Evolutionary conservation across 768 basidiomycete species (phyloP), one percentile per base, ranked within the genome.

Genomic region (Suillus lakei): DNA sequence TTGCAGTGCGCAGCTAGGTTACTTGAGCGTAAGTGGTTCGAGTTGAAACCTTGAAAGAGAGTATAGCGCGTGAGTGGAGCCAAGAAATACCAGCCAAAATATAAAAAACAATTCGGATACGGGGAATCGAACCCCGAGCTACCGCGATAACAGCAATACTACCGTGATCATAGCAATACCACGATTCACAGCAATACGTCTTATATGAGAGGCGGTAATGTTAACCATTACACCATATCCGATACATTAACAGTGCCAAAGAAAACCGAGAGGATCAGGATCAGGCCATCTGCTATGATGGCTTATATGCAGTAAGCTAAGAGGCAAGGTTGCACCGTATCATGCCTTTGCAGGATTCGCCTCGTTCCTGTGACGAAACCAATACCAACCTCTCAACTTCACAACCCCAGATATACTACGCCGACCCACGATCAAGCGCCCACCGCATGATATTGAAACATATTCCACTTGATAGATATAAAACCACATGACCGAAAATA

Each of bases 91-190:
- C n/a, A 46, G 44, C 4, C 46, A 48, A 48, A 48, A 48, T 15
- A 50, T 6, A 6, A 46, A 50, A 50, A 8, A 28, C 15, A 70
- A 50, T 81, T 83, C 81, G 78, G 82, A 77, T 82, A 84, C 82
- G 81, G 82, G 82, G 82, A 83, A 81, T 83, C 82, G 82, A 84
- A 83, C 81, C 82, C 82, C 82, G 82, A 83, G 82, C 82, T 83
- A 79, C 82, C 82, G 83, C 83, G 76, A 6, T 23, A 4, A 4
- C 3, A 44, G n/a, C 6, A 6, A 16, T 10, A n/a, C n/a, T n/a
- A n/a, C n/a, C n/a, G n/a, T n/a, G n/a, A n/a, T n/a, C n/a, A n/a
- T n/a, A n/a, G n/a, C n/a, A n/a, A n/a, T n/a, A n/a, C n/a, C n/a
- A n/a, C n/a, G n/a, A n/a, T n/a, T n/a, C n/a, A n/a, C n/a, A n/a